Conservation (phyloP, 371 early-diverging fungal genomes). For the Mucor racemosus region DNA sequence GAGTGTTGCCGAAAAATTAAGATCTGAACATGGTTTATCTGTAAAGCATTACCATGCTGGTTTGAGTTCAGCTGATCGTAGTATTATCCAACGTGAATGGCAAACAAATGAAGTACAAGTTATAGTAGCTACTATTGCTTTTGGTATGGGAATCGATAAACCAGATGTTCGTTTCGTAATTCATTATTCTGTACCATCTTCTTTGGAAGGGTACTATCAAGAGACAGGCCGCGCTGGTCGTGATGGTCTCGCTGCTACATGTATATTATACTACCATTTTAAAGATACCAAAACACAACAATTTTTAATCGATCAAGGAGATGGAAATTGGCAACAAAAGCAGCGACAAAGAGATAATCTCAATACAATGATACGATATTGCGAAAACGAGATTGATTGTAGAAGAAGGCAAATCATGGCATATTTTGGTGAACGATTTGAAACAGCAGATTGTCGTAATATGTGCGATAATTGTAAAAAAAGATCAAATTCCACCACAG, state of each 20-base stretch:
- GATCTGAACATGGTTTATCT: slow-evolving; percentile 48
- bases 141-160: slow-evolving; percentile 99
- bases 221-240: slow-evolving; percentile 99
- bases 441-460: slow-evolving; percentile 66
- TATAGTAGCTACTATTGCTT: slow-evolving; percentile 99
- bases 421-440: slow-evolving; percentile 96
- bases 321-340: slow-evolving; percentile 85
- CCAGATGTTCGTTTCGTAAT: slow-evolving; percentile 98
- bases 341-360: slow-evolving; percentile 87
- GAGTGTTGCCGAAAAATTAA: slow-evolving; percentile 77
- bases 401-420: slow-evolving; percentile 89
- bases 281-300: slow-evolving; percentile 76
- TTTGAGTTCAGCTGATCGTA: slow-evolving; percentile 79
- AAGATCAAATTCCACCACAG: slow-evolving; percentile 22
- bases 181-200: slow-evolving; percentile 95
- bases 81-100: slow-evolving; percentile 90
- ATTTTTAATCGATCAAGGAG: slow-evolving; percentile 87
- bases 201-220: slow-evolving; percentile 99
- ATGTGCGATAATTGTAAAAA: slow-evolving; percentile 96
- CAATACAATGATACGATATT: slow-evolving; percentile 88
- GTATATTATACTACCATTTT: slow-evolving; percentile 90
- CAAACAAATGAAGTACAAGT: slow-evolving; percentile 78
- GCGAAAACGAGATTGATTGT: slow-evolving; percentile 95
- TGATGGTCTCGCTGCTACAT: slow-evolving; percentile 89
- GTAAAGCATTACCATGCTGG: slow-evolving; percentile 94